Evolutionary conservation across 129 eudicot species (phyloP), one percentile per base, ranked within the genome.

Genomic region (Helichrysum umbraculigerum): DNA sequence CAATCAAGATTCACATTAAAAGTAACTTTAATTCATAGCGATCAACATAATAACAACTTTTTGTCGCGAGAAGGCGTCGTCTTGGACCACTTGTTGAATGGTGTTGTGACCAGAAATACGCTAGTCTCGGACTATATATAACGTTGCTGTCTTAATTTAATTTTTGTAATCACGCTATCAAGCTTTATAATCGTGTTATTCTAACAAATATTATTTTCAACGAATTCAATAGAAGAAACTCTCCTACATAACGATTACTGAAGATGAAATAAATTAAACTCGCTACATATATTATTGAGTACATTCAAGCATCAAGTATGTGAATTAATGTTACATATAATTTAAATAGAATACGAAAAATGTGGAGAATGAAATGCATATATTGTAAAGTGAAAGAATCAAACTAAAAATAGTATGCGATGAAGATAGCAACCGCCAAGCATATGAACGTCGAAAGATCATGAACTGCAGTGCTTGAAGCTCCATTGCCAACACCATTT

Each of bases 351-450:
- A 72, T 74, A 67, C 44, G 75, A 80, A 67, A 80, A 80, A 80
- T 80, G 75, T 67, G 71, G 74, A 74, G 44, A 47, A 74, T 66
- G 30, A 66, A 51, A 52, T 73, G 63, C 79, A 56, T 73, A 73
- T 66, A 0, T 19, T 3, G 68, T 66, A 65, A 79, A 73, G 63
- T 22, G 15, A 80, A 80, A 66, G 54, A 80, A 74, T 74, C 1
- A 67, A 67, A 22, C 39, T 74, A 74, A 57, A 79, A 74, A 70
- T 74, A 80, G 70, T 80, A 80, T 41, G 83, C 83, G 44, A 80
- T 74, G 70, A 80, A 80, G 52, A 80, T 66, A 67, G 83, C 83
- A 74, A 75, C 66, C 21, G 66, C 83, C 64, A 74, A 66, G 57
- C 79, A 80, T 58, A 80, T 15, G 61, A 80, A 17, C 7, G 83